Percentiles rank a stretch among this genome's conserved stretches.
phyloP scores from a whole-genome alignment of 345 rosid species.

The Camelina laxa region DNA sequence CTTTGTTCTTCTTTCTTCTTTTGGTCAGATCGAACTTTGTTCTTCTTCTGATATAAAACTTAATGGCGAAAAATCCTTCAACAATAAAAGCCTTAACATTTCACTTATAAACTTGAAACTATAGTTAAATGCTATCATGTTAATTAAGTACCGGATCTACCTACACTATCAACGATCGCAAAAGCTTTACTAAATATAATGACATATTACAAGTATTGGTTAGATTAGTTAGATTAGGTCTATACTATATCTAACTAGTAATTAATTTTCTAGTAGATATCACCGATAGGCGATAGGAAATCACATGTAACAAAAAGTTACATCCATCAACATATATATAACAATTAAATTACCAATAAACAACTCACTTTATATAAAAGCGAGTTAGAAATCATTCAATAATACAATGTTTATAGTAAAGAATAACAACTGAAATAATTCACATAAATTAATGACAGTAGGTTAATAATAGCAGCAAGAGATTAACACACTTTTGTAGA shows the following conservation, averaged over 20 bases:
- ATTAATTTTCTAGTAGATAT: conserved; percentile 1
- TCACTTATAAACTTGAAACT: background rate
- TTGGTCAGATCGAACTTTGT: background rate
- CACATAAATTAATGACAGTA: conserved; percentile 25
- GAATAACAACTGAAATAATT: background rate
- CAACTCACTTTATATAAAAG: conserved; percentile 5
- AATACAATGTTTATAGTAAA: background rate
- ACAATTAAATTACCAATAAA: background rate
- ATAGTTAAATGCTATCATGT: conserved; percentile 1
- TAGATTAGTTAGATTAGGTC: conserved; percentile 29
- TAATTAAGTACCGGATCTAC: conserved; percentile 18
- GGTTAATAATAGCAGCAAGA: conserved; percentile 34
- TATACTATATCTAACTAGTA: conserved; percentile 8
- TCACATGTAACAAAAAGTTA: conserved; percentile 8
- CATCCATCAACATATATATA: background rate
- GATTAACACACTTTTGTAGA: conserved; percentile 10
- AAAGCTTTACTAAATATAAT: conserved; percentile 25
- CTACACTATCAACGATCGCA: conserved; percentile 27
- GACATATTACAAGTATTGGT: background rate
- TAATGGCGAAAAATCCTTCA: background rate
- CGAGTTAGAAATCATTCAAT: conserved; percentile 14
- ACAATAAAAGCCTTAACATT: background rate
- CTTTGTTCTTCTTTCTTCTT: background rate
- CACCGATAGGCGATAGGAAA: background rate
- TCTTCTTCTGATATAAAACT: background rate